Evolutionary conservation across 164 flowering plant species (phyloP), one percentile per base, ranked within the genome.

Genomic region (Cinnamomum micranthum): DNA sequence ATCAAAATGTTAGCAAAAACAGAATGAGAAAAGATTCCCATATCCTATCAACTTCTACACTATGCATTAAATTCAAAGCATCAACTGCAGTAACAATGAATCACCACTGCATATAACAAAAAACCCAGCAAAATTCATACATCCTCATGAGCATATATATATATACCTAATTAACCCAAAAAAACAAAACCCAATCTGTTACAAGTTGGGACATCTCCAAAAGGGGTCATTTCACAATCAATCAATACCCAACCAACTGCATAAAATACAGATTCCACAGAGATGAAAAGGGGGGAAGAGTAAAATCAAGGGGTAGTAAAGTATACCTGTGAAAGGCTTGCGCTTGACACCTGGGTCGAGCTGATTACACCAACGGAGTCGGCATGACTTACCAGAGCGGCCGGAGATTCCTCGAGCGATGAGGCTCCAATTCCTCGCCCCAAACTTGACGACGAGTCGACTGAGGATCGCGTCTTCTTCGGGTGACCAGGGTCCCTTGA

Each of bases 321-420:
- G 10, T 24, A 20, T 76, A 91, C 93, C 93, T 24, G 93, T 75
- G 67, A 91, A 91, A 51, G 93, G 93, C 75, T 89, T 89, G 78
- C 91, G 93, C 75, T 88, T 87, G 25, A 91, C 85, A 73, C 77
- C 66, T 72, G 93, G 95, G 75, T 89, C 91, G 20, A 94, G 97
- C 87, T 94, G 96, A 78, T 94, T 94, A 77, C 96, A 94, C 98
- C 98, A 94, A 2, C 97, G 86, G 60, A 92, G 89, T 35, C 98
- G 89, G 75, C 97, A 94, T 12, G 97, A 91, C 81, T 92, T 91
- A 51, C 97, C 95, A 22, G 98, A 90, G 76, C 98, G 79, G 0
- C 98, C 98, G 11, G 93, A 64, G 70, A 91, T 91, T 33, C 94
- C 90, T 2, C 91, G 87, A 19, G 96, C 93, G 65, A 92, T 92